Evolutionary conservation across 2,329 filamentous ascomycete genomes (phyloP).

Genomic region (Penicillium sp.): DNA sequence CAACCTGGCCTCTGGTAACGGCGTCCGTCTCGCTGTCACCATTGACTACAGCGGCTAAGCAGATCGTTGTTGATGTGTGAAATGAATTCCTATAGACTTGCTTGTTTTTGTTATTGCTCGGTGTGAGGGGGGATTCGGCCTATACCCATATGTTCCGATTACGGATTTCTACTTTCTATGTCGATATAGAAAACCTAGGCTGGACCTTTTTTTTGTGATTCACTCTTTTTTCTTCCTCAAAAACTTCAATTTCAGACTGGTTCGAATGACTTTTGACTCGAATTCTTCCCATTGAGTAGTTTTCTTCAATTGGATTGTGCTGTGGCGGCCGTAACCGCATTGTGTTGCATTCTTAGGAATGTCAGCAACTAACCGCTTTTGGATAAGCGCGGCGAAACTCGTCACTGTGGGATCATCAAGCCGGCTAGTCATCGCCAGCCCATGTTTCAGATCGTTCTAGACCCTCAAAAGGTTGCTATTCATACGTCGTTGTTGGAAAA

Average conservation of each 20-base stretch:
- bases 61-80: neutral
- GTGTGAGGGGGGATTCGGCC: neutral
- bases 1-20: conserved; percentile 24
- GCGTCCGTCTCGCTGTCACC: conserved; percentile 24
- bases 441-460: neutral
- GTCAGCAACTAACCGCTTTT: neutral
- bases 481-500: neutral
- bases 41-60: conserved; percentile 29
- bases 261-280: neutral
- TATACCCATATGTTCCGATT: neutral
- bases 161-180: conserved; percentile 2
- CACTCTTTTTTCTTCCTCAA: no score
- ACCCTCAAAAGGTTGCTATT: neutral
- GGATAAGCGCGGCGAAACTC: conserved; percentile 1
- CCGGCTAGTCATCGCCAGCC: neutral
- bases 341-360: conserved; percentile 9
- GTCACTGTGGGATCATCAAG: neutral
- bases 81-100: neutral
- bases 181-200: neutral
- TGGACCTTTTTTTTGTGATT: neutral
- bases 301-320: no score
- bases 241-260: neutral
- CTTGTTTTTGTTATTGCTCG: neutral
- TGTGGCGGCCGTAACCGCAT: conserved; percentile 11
- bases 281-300: neutral